Evolutionary conservation across 176 grass and related monocot species (phyloP), one percentile per base, ranked within the genome.

Genomic region (Zoysia pacifica): DNA sequence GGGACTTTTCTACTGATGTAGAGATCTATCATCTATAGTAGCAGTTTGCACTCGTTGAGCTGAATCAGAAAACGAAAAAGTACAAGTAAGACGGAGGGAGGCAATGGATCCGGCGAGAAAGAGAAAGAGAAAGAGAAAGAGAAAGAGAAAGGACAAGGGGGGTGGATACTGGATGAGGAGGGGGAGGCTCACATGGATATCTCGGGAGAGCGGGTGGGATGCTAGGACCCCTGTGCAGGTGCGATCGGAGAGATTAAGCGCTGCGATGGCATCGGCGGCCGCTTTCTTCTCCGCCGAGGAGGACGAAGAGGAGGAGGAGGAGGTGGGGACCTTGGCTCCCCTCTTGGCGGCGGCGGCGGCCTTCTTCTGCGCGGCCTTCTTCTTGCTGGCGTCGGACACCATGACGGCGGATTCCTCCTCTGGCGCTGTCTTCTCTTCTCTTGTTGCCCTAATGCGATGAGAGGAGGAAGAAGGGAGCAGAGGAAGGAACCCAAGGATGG

Each of bases 381-480:
- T 98, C 88, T 98, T 94, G 92, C 92, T 94, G 71, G 96, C 92
- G 75, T 98, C 96, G 10, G 96, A 94, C 73, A 98, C 92, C 96
- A 98, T 94, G 81, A 3, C 9, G 47, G 2, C 5, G 6, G 2
- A 13, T n/a, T 2, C 1, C 6, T n/a, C 16, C 4, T 56, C 6
- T 9, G 6, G 47, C 9, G 6, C n/a, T 20, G 56, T 9, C 43
- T 45, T 45, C 28, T 28, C 28, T 28, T 28, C 28, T 28, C 28
- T 28, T 28, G 28, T 28, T 28, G 28, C 28, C 28, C 28, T 28
- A 28, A 28, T 28, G 28, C 28, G 28, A 28, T 28, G 28, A 28
- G 28, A 28, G 28, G 28, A 28, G 28, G 28, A 28, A 28, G 28
- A 28, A 28, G 28, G 28, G 28, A 28, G 28, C 28, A 28, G 28